phyloP scores from a whole-genome alignment of 2,329 filamentous ascomycete species.

The Calonectria montana region DNA sequence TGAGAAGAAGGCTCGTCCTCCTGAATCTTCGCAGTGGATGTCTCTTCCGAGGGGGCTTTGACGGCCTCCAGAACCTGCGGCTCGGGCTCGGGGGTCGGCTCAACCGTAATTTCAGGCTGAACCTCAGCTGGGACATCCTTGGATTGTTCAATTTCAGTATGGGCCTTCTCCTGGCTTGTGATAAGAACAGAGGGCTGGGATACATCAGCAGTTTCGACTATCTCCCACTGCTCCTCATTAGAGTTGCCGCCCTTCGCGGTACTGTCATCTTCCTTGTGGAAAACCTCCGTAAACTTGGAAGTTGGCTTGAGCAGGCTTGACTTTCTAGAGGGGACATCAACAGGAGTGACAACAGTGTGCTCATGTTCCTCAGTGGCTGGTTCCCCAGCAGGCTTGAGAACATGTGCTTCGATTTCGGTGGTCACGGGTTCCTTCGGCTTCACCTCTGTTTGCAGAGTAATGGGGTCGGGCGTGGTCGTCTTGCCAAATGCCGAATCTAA shows the following conservation, averaged over 20 bases:
- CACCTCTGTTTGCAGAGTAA: background rate
- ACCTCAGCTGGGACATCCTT: conserved; percentile 4
- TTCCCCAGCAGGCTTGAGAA: background rate
- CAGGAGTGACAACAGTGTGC: background rate
- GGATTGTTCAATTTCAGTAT: background rate
- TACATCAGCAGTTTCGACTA: conserved; percentile 22
- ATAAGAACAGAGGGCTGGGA: background rate
- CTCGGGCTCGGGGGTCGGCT: conserved; percentile 20
- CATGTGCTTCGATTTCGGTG: background rate
- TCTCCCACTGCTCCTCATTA: conserved; percentile 30
- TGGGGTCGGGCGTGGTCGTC: background rate
- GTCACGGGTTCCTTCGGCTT: background rate
- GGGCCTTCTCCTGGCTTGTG: background rate
- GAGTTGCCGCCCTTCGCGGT: conserved; percentile 14
- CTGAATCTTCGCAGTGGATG: conserved; percentile 4
- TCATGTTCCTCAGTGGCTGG: background rate
- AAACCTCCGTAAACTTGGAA: background rate
- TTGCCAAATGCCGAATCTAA: background rate
- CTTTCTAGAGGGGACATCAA: background rate
- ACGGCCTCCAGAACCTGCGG: conserved; percentile 19
- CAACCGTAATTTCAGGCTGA: conserved; percentile 3
- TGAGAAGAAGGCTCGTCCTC: background rate
- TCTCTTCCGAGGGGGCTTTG: conserved; percentile 15
- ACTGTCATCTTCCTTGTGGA: background rate
- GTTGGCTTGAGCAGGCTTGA: background rate